A percentile compares a stretch with the other conserved stretches of the same genome.
Conservation (phyloP, 305 asterid species). For the Fraxinus angustifolia region DNA sequence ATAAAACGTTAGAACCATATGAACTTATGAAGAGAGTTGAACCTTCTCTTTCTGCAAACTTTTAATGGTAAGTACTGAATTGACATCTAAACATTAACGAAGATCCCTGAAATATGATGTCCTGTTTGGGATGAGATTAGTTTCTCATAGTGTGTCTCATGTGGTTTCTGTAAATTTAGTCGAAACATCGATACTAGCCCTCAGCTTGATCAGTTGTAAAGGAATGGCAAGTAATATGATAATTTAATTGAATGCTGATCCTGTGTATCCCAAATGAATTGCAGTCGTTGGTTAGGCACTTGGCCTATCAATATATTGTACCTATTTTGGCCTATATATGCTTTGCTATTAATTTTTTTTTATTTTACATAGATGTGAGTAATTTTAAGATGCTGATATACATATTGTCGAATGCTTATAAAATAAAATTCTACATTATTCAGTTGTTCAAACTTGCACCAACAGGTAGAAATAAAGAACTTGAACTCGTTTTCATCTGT, state of each 20-base stretch:
- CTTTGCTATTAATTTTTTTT: not conserved
- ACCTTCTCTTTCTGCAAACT: not conserved
- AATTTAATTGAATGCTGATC: not conserved
- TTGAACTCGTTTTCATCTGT: conserved; percentile 90
- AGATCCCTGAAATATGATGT: not conserved
- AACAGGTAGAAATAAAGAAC: conserved; percentile 95
- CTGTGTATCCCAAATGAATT: not conserved
- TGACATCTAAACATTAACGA: not conserved
- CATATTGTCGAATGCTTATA: not conserved
- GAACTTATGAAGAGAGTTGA: not conserved
- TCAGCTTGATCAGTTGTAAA: not conserved
- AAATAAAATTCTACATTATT: not conserved
- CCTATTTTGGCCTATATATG: not conserved
- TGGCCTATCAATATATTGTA: not conserved
- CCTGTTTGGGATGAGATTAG: not conserved
- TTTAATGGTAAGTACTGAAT: not conserved
- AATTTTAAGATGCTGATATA: not conserved
- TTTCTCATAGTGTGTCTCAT: not conserved
- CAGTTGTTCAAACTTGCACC: conserved; percentile 19
- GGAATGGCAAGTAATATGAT: not conserved
- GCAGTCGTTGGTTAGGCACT: not conserved
- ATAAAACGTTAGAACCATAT: not conserved
- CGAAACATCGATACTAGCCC: not conserved
- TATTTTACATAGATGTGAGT: not conserved
- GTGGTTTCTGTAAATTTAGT: not conserved